A percentile compares a stretch with the other conserved stretches of the same genome.
phyloP scores from a whole-genome alignment of 108 stramenopile species.

The Cyclotella cryptica region DNA sequence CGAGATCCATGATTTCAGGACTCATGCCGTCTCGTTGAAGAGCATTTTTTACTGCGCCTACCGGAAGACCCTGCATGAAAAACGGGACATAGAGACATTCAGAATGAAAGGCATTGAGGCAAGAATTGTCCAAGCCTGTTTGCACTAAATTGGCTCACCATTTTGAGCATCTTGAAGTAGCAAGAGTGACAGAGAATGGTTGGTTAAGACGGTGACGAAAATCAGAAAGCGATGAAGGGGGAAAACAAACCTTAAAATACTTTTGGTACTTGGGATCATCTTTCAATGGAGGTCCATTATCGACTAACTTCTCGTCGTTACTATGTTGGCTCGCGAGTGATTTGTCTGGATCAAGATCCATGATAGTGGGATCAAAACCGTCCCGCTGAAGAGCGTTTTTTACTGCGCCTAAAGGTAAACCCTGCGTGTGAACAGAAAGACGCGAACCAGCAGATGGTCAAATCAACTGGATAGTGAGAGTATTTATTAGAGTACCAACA shows the following conservation, averaged over 20 bases:
- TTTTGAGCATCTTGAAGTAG: constrained; percentile 78
- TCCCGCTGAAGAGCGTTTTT: constrained; percentile 76
- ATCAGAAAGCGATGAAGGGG: neutral
- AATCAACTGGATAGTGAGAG: neutral
- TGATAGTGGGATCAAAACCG: constrained; percentile 64
- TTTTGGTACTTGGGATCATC: constrained; percentile 81
- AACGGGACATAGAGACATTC: neutral
- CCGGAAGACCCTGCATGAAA: constrained; percentile 68
- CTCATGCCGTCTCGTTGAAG: constrained; percentile 58
- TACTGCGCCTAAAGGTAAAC: constrained; percentile 67
- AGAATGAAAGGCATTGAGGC: neutral
- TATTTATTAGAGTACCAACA: neutral
- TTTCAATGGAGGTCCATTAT: constrained; percentile 69
- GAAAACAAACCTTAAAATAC: constrained; percentile 66
- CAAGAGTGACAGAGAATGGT: constrained; percentile 41
- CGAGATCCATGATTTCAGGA: constrained; percentile 75
- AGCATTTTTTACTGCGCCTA: constrained; percentile 69
- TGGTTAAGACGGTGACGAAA: neutral
- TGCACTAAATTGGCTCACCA: constrained; percentile 29
- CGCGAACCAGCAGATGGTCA: neutral
- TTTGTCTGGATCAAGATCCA: constrained; percentile 66
- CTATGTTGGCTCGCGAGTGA: constrained; percentile 53
- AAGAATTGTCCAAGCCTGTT: neutral
- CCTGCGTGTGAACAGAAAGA: constrained; percentile 23
- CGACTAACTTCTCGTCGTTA: constrained; percentile 22